phyloP scores from a whole-genome alignment of 148 eudicot genomes.

The Bassia scoparia region DNA sequence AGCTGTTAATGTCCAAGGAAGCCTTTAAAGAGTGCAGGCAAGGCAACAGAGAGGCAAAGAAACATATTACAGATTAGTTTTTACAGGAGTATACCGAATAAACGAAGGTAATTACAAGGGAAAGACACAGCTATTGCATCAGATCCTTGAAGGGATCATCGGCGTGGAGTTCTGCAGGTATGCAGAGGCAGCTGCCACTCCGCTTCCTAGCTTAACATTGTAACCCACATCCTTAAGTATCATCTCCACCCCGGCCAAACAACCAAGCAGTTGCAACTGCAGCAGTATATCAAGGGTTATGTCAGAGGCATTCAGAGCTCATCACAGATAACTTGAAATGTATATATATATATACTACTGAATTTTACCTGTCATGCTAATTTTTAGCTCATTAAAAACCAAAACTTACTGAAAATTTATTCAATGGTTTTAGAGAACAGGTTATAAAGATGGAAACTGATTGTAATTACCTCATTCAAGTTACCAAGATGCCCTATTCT shows the following conservation, averaged over 20 bases:
- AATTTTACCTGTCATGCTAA: too few species aligned
- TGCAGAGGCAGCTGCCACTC: slow-evolving; percentile 81
- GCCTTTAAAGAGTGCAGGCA: slow-evolving; percentile 26
- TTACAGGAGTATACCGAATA: slow-evolving; percentile 16
- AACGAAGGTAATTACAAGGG: slow-evolving; percentile 29
- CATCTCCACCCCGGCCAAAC: slow-evolving; percentile 99
- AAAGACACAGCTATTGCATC: slow-evolving; percentile 28
- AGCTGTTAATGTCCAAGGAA: slow-evolving; percentile 13
- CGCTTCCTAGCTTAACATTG: slow-evolving; percentile 91
- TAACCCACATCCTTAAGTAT: slow-evolving; percentile 95
- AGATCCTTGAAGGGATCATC: slow-evolving; percentile 86
- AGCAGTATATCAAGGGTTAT: neutral
- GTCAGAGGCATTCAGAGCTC: neutral
- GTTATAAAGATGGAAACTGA: neutral
- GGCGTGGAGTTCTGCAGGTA: slow-evolving; percentile 78
- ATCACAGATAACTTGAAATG: neutral
- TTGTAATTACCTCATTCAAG: slow-evolving; percentile 67
- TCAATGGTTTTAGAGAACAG: neutral
- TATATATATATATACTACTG: neutral
- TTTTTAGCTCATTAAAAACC: too few species aligned
- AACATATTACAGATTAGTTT: slow-evolving; percentile 24
- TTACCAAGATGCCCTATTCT: slow-evolving; percentile 98
- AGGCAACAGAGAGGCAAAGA: slow-evolving; percentile 6
- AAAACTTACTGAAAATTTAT: neutral
- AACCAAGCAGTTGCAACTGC: slow-evolving; percentile 91